A percentile compares a stretch with the other conserved stretches of the same genome.
Evolutionary conservation across 257 asterid species (phyloP).

Genomic region (Salvia splendens): DNA sequence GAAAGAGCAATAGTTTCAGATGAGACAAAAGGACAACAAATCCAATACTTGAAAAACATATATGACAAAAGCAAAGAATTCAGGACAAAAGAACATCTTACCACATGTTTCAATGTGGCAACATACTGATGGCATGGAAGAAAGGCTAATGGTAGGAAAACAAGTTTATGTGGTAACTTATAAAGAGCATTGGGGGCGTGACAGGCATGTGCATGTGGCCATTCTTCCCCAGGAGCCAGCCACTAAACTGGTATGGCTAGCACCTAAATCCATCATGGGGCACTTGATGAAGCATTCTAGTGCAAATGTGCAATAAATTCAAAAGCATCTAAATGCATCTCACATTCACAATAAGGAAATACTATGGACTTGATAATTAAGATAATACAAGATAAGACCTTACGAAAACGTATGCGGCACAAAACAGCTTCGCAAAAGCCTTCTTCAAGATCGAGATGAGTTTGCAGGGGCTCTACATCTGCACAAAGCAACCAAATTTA

Average conservation of each 20-base stretch:
- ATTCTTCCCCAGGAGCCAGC: conserved; percentile 20
- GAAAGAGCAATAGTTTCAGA: conserved; percentile 6
- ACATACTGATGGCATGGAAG: conserved; percentile 11
- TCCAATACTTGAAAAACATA: conserved; percentile 3
- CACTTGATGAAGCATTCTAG: conserved; percentile 27
- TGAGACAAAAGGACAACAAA: conserved; percentile 10
- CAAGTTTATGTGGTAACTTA: neutral
- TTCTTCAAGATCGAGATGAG: conserved; percentile 81
- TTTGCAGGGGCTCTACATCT: conserved; percentile 92
- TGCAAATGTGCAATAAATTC: conserved; percentile 27
- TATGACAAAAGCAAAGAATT: neutral
- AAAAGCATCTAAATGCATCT: conserved; percentile 20
- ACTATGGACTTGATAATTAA: conserved; percentile 28
- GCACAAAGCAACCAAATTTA: conserved; percentile 42
- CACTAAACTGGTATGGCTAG: conserved; percentile 8
- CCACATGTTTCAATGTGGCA: conserved; percentile 1
- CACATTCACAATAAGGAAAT: conserved; percentile 2
- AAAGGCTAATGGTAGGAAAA: neutral
- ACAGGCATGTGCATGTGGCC: too few relatives aligned
- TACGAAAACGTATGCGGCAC: conserved; percentile 99
- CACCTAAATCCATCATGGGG: conserved; percentile 16
- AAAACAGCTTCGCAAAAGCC: conserved; percentile 87
- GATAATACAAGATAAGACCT: conserved; percentile 81
- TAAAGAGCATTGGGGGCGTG: neutral
- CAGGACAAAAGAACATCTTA: conserved; percentile 11